Base-by-base conservation (phyloP, 148 eudicot species). In the Polygonum aviculare region DNA sequence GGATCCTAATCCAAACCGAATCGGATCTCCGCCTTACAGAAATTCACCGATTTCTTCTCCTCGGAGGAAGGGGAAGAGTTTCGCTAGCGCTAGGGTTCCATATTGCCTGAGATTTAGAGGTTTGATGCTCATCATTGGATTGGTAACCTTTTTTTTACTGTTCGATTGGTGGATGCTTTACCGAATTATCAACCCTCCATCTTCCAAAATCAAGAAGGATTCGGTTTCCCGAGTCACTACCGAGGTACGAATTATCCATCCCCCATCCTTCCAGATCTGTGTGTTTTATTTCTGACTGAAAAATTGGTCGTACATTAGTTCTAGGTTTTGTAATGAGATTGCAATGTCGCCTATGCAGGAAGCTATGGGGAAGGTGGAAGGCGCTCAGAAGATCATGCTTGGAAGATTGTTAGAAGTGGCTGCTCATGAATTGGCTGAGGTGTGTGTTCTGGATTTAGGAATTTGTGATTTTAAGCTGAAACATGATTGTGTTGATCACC, bases 371-470 rank as follows among this genome's bases (percentile, higher is more conserved):
- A 87, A 83, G 85, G 81, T 88, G 76, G 90, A 81, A 74, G 91
- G 80, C 79, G 98, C 94, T 8, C 92, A 84, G 72, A 93, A 91
- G 85, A 91, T 96, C 31, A 75, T 78, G 6, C 93, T 89, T 79
- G 91, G 90, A 69, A 90, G 97, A 81, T 85, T 96, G 81, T 79
- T 96, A 87, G 86, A 87, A 38, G 85, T 91, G 85, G 99, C 99
- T 60, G 93, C 93, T 9, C 98, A 96, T 88, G 94, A 93, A 70
- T 80, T 96, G 80, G 97, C 98, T 69, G 98, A 93, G 94, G 98
- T 95, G 83, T 95, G 83, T 62, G 79, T 44, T 75, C 55, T 48
- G 36, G 3, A 18, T 55, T 50, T n/a, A 49, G 48, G 21, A 41
- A 22, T 51, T 35, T 57, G 45, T 49, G 39, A 16, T 12, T 59